These are phyloP conservation scores for Rhodocollybia butyracea DNA, from an alignment of 768 basidiomycete genomes.

Conservation along the genomic window DNA sequence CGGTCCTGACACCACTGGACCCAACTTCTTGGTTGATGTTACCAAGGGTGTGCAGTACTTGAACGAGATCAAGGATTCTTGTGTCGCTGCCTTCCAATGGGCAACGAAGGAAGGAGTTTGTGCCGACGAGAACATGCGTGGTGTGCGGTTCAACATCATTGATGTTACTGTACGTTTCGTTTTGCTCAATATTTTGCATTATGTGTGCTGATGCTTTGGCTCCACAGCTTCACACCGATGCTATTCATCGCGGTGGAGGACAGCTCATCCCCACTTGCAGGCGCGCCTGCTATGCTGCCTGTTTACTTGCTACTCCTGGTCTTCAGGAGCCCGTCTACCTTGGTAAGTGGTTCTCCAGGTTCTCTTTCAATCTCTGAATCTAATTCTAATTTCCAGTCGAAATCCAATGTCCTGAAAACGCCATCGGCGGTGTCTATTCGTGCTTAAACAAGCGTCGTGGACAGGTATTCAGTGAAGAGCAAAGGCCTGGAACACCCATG, in stretches of 20 bases:
- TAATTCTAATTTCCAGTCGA: conserved; percentile 63
- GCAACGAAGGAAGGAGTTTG: conserved; percentile 97
- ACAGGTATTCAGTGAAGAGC: conserved; percentile 97
- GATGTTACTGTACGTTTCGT: conserved; percentile 78
- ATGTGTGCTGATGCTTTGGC: neutral
- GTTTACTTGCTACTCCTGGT: conserved; percentile 84
- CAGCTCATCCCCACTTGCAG: conserved; percentile 97
- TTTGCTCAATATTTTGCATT: neutral
- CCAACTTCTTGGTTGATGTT: conserved; percentile 95
- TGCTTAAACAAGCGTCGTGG: conserved; percentile 95
- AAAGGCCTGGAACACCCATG: conserved; percentile 96
- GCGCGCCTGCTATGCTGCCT: conserved; percentile 94
- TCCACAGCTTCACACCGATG: conserved; percentile 97
- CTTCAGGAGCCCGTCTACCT: conserved; percentile 97
- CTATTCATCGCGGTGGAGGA: conserved; percentile 99
- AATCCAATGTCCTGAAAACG: conserved; percentile 96
- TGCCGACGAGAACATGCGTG: conserved; percentile 98
- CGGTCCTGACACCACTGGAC: conserved; percentile 96
- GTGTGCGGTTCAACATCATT: conserved; percentile 91
- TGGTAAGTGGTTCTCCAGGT: conserved; percentile 39
- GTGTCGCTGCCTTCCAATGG: conserved; percentile 99
- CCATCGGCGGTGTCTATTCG: conserved; percentile 96
- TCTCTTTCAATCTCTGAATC: neutral
- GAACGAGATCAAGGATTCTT: conserved; percentile 99
- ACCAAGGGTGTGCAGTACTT: conserved; percentile 99